phyloP scores from a whole-genome alignment of 2,329 filamentous ascomycete species.

The Magnaporthales sp. region DNA sequence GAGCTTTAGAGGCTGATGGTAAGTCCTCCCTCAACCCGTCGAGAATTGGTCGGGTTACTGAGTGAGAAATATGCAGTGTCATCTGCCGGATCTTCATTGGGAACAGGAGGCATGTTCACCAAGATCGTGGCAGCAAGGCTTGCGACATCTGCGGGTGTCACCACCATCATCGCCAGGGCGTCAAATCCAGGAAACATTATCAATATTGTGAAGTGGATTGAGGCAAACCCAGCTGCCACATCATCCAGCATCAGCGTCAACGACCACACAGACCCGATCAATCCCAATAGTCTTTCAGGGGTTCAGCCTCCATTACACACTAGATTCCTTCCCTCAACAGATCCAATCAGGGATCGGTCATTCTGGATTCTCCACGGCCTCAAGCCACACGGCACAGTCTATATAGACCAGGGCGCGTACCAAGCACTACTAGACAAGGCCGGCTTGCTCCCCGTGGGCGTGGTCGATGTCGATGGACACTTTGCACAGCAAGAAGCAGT shows the following conservation, averaged over 20 bases:
- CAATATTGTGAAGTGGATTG: constrained; percentile 75
- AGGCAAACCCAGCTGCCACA: constrained; percentile 34
- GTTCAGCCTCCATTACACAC: constrained; percentile 68
- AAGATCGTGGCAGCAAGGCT: constrained; percentile 92
- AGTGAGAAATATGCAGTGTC: constrained; percentile 50
- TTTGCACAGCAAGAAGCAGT: constrained; percentile 94
- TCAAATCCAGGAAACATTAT: constrained; percentile 90
- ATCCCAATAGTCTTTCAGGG: constrained; percentile 14
- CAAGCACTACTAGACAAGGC: constrained; percentile 74
- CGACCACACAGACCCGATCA: constrained; percentile 16
- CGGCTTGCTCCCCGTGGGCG: constrained; percentile 80
- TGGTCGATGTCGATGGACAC: constrained; percentile 78
- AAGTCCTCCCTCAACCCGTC: constrained; percentile 12
- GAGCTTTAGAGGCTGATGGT: constrained; percentile 73
- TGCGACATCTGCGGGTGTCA: constrained; percentile 89
- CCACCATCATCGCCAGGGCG: constrained; percentile 88
- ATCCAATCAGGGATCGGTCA: constrained; percentile 84
- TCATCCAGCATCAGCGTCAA: constrained; percentile 13
- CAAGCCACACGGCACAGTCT: constrained; percentile 80
- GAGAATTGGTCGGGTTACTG: background rate
- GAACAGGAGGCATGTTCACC: constrained; percentile 94
- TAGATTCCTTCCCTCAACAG: constrained; percentile 75
- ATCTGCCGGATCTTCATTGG: constrained; percentile 76
- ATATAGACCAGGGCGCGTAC: constrained; percentile 86
- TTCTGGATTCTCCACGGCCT: constrained; percentile 97